Conservation (phyloP, 2,329 filamentous ascomycete genomes). For the Curvularia hawaiiensis region DNA sequence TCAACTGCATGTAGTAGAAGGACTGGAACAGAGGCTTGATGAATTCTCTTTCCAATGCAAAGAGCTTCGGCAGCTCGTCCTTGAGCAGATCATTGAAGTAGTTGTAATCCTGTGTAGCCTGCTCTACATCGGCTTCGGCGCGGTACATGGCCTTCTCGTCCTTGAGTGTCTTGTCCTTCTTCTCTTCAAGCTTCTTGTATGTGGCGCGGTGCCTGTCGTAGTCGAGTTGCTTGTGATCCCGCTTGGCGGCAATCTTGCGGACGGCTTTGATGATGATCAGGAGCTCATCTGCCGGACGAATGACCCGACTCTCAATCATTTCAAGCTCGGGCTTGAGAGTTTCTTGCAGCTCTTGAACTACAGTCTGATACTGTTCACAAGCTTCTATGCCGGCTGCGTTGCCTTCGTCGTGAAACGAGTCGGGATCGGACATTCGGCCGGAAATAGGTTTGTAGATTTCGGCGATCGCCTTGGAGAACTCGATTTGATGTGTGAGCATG, state of each 20-base stretch:
- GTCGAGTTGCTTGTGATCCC: conserved; percentile 96
- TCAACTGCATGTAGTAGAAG: conserved; percentile 99
- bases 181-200: conserved; percentile 94
- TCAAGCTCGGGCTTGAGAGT: conserved; percentile 90
- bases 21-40: conserved; percentile 97
- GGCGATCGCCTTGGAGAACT: conserved; percentile 93
- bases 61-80: conserved; percentile 91
- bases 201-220: conserved; percentile 84
- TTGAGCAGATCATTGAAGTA: conserved; percentile 98
- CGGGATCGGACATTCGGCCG: conserved; percentile 90
- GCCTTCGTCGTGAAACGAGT: conserved; percentile 78
- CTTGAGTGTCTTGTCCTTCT: conserved; percentile 95
- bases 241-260: conserved; percentile 84
- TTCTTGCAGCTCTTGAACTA: conserved; percentile 88
- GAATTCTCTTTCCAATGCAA: conserved; percentile 87
- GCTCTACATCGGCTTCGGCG: conserved; percentile 87
- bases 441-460: conserved; percentile 99
- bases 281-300: conserved; percentile 90
- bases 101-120: conserved; percentile 93
- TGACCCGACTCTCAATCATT: conserved; percentile 93
- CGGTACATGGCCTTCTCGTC: conserved; percentile 98
- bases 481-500: conserved; percentile 97
- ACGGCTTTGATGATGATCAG: conserved; percentile 95
- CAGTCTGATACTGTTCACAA: conserved; percentile 93
- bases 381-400: conserved; percentile 93